Evolutionary conservation across 768 basidiomycete genomes (phyloP).

Genomic region (Russula compacta): DNA sequence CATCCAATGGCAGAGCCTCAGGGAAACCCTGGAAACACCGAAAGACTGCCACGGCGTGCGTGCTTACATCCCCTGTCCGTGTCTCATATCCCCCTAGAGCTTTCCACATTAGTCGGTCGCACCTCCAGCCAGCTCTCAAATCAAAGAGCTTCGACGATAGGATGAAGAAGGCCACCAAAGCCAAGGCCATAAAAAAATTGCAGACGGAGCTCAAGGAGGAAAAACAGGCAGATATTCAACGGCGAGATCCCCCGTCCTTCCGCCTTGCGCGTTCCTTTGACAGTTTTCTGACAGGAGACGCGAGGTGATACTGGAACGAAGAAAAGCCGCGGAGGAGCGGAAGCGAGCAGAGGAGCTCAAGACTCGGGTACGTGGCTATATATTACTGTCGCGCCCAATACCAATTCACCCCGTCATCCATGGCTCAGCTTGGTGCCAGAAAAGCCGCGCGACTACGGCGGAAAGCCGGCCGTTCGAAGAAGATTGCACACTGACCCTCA

Average conservation of each 20-base stretch:
- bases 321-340: slow-evolving; percentile 64
- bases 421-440: slow-evolving; percentile 63
- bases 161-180: slow-evolving; percentile 58
- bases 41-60: slow-evolving; percentile 46
- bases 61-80: slow-evolving; percentile 3
- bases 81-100: neutral
- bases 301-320: slow-evolving; percentile 62
- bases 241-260: slow-evolving; percentile 33
- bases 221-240: slow-evolving; percentile 55
- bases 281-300: slow-evolving; percentile 38
- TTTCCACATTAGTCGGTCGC: slow-evolving; percentile 46
- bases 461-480: slow-evolving; percentile 69
- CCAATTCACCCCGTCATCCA: neutral
- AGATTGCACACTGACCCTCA: slow-evolving; percentile 58
- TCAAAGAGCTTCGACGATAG: slow-evolving; percentile 59
- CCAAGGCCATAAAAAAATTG: slow-evolving; percentile 63
- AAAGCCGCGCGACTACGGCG: slow-evolving; percentile 67
- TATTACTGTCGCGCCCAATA: neutral
- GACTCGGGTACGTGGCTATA: slow-evolving; percentile 38
- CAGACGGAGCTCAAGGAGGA: slow-evolving; percentile 68
- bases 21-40: slow-evolving; percentile 58
- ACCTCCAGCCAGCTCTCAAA: slow-evolving; percentile 55
- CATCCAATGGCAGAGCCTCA: slow-evolving; percentile 57
- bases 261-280: neutral
- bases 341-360: slow-evolving; percentile 54